These are phyloP conservation scores for Termitomyces sp. DNA, from an alignment of 768 basidiomycete genomes.

Conservation along the genomic window DNA sequence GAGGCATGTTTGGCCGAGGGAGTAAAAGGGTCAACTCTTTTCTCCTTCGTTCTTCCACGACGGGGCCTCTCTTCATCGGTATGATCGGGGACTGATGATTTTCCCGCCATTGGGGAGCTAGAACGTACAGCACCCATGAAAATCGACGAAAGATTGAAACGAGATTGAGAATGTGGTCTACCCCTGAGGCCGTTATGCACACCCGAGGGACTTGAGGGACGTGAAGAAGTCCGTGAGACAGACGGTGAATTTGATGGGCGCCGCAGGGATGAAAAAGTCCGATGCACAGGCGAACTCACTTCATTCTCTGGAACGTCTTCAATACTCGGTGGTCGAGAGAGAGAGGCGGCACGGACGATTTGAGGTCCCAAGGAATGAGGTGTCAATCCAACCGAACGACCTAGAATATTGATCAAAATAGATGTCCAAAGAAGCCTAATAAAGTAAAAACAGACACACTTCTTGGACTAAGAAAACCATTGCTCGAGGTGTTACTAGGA, in stretches of 20 bases:
- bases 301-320: slow-evolving; percentile 34
- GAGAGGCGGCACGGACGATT: slow-evolving; percentile 18
- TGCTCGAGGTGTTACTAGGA: slow-evolving; percentile 28
- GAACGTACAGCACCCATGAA: slow-evolving; percentile 47
- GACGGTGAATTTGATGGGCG: slow-evolving; percentile 3
- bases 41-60: slow-evolving; percentile 31
- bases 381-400: slow-evolving; percentile 5
- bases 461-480: slow-evolving; percentile 17
- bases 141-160: slow-evolving; percentile 47
- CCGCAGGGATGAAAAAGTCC: slow-evolving; percentile 3
- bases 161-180: slow-evolving; percentile 29
- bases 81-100: slow-evolving; percentile 14
- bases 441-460: slow-evolving; percentile 13
- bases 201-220: slow-evolving; percentile 8
- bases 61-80: slow-evolving; percentile 15
- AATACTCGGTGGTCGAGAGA: slow-evolving; percentile 35
- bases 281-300: slow-evolving; percentile 10
- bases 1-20: slow-evolving; percentile 11
- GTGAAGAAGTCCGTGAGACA: slow-evolving; percentile 6
- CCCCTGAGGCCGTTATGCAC: slow-evolving; percentile 3
- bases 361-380: slow-evolving; percentile 13
- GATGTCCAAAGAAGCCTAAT: background rate
- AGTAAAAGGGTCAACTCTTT: slow-evolving; percentile 10
- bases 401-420: slow-evolving; percentile 1
- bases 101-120: slow-evolving; percentile 27